Conservation (phyloP, 2,329 filamentous ascomycete genomes). For the Biscogniauxia sp. region DNA sequence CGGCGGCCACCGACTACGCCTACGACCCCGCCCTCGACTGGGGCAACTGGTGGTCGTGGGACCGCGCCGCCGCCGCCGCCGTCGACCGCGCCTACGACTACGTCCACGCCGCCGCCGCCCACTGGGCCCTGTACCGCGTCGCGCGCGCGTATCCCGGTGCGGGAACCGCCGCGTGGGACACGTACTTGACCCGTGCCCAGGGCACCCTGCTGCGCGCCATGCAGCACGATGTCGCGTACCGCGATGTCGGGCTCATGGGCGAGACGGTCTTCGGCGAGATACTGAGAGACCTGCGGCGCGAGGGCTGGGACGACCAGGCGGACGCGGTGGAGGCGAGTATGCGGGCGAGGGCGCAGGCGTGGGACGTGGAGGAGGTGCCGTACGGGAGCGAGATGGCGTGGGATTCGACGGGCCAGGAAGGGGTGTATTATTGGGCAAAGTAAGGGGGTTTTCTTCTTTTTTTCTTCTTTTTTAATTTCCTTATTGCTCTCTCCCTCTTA, state of each 20-base stretch:
- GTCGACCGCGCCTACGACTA: conserved; percentile 58
- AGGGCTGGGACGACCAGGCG: conserved; percentile 41
- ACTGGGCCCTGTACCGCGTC: conserved; percentile 57
- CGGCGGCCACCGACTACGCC: conserved; percentile 37
- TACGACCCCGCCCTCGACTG: conserved; percentile 47
- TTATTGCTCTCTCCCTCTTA: too few relatives aligned
- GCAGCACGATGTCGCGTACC: conserved; percentile 42
- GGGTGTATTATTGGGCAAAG: conserved; percentile 58
- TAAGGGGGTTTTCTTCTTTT: conserved; percentile 21
- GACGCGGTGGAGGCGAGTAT: conserved; percentile 43
- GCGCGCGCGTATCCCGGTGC: conserved; percentile 46
- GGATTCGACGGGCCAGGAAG: conserved; percentile 62
- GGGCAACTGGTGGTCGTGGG: conserved; percentile 52
- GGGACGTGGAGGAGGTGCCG: conserved; percentile 50
- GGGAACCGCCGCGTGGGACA: conserved; percentile 45
- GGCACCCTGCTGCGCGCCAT: conserved; percentile 44
- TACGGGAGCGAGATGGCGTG: conserved; percentile 62
- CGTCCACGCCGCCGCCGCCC: conserved; percentile 53
- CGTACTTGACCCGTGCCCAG: conserved; percentile 56
- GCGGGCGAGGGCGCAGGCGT: conserved; percentile 46
- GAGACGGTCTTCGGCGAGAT: conserved; percentile 57
- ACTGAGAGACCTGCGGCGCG: conserved; percentile 48
- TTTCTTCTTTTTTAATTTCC: neutral
- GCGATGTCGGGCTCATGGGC: conserved; percentile 53
- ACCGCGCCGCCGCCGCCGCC: conserved; percentile 42